A percentile compares a stretch with the other conserved stretches of the same genome.
Conservation (phyloP, 2,329 filamentous ascomycete species). For the Penicillium sp. region DNA sequence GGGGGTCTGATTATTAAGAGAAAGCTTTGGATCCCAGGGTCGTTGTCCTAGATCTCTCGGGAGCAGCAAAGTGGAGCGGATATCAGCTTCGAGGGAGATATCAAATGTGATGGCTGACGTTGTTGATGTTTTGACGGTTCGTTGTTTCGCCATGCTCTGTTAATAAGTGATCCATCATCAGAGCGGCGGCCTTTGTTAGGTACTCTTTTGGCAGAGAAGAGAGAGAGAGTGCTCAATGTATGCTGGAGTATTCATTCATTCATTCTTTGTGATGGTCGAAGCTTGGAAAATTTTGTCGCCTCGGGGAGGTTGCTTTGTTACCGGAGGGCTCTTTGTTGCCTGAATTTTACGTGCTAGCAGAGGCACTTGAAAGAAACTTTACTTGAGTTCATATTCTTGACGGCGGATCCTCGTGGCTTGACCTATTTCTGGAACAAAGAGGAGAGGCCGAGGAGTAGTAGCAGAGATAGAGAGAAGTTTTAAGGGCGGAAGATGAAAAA, state of each 20-base stretch:
- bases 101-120: neutral
- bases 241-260: neutral
- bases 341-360: neutral
- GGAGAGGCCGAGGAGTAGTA: neutral
- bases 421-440: constrained; percentile 11
- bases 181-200: neutral
- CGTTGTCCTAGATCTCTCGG: neutral
- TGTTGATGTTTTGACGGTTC: neutral
- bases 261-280: neutral
- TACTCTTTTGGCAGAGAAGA: neutral
- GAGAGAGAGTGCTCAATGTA: neutral
- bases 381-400: neutral
- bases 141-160: neutral
- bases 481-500: neutral
- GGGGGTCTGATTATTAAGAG: neutral
- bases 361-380: neutral
- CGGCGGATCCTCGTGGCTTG: neutral
- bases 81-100: neutral
- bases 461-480: neutral
- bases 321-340: neutral
- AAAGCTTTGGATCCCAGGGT: neutral
- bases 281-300: neutral
- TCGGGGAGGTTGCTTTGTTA: constrained; percentile 1
- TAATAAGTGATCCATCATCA: neutral
- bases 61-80: neutral